Base-by-base conservation (phyloP, 192 early-diverging fungal genomes). In the Irineochytrium annulatum region DNA sequence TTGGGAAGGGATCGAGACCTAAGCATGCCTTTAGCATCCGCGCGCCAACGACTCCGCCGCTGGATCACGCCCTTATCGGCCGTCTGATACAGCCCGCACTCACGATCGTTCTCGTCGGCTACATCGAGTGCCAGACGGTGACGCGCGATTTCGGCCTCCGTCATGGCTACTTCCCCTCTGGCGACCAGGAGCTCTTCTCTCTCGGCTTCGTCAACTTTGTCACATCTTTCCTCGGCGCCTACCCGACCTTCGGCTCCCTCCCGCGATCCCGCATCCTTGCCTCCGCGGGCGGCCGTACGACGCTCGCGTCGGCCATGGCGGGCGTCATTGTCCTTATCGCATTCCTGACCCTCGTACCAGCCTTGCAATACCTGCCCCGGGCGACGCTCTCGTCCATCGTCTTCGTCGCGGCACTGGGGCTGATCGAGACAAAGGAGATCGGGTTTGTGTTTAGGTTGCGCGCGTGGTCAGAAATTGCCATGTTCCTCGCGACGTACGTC, bases 261-360 rank as follows among this genome's bases (percentile, higher is more conserved):
- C 87, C 94, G 4, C 86, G 94, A 43, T 95, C 92, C 65, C 86
- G 89, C 65, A 87, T 95, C 57, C 87, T 90, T 41, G 91, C 94
- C 59, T 81, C 79, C 55, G 85, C 91, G 8, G 89, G 87, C 29
- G 92, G 88, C 1, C 77, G 72, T 22, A 91, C 92, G 44, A 93
- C 90, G 59, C 62, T 95, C 29, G 78, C 89, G 0, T 86, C 87
- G 3, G 68, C 93, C 4, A 76, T 94, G 51, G 73, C 89, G 5
- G 86, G 80, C 0, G 39, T 77, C 0, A 63, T 94, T 41, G 91
- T 93, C 1, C 68, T 89, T 13, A 57, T 91, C 5, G 81, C 88
- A 44, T 82, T 92, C 34, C 76, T 88, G 26, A 80, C 85, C 57
- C 62, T 92, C 20, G 69, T 88, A 31, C 86, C 86, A 0, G 82